Base-by-base conservation (phyloP, 208 protist genomes). In the Naegleria fowleri region DNA sequence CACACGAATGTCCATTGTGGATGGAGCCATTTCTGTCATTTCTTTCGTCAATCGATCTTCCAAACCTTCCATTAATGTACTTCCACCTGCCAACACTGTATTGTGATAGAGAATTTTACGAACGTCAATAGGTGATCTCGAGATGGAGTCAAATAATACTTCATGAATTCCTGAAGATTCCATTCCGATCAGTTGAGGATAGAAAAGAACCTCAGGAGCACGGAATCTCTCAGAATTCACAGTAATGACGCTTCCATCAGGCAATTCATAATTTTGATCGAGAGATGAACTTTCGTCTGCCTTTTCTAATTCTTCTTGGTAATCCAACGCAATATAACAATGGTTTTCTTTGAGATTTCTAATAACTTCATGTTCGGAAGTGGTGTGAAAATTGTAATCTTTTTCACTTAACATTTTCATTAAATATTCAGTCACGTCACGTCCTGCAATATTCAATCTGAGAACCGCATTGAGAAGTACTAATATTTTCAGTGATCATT, bases 151-250 rank as follows among this genome's bases (percentile, higher is more conserved):
- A 95, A 97, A 99, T 90, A 95, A 95, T 89, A 96, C 96, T 94
- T 99, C 96, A 92, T 98, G 98, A 91, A 99, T 97, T 92, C 98
- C 98, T n/a, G 94, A 92, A 22, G 96, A 94, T 92, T 98, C 97
- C n/a, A 97, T 94, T 59, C 97, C 97, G 90, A 99, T 95, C 41
- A 99, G 94, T 41, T 94, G 95, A 29, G 98, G 98, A 93, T 99
- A 96, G 95, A 99, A 99, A 58, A 99, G 94, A 25, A 96, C 96
- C 94, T 99, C 98, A 48, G 98, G 96, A 93, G 96, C 98, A 85
- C 95, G 94, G 95, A 98, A 97, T 75, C 96, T 94, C 93, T 98
- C 96, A 88, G 93, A 95, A 76, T 94, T 94, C 38, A 98, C 94
- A 76, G 95, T 94, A 92, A 98, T 96, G 51, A 98, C 95, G 91